Conservation (phyloP, 106 monocot genomes). For the Dendrobium catenatum region DNA sequence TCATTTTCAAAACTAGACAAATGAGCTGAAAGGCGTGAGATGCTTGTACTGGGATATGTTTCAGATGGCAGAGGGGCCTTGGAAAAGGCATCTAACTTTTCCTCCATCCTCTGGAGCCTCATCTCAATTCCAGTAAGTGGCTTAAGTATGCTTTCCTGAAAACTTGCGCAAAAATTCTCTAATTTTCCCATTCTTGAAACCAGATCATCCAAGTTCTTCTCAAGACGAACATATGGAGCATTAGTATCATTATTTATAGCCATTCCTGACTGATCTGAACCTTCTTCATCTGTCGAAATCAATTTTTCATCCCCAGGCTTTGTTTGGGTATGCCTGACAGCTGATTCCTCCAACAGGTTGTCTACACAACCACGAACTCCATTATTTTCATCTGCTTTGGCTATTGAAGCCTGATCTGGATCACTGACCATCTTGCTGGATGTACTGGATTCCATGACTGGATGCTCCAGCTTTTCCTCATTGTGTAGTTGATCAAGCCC, state of each 20-base stretch:
- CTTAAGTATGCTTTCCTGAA: constrained; percentile 69
- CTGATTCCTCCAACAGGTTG: constrained; percentile 30
- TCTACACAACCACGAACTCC: constrained; percentile 21
- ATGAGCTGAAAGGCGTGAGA: constrained; percentile 15
- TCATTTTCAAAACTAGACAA: constrained; percentile 23
- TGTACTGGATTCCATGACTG: neutral
- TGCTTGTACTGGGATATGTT: constrained; percentile 8
- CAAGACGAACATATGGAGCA: constrained; percentile 23
- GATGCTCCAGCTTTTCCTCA: neutral
- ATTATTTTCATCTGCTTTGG: constrained; percentile 19
- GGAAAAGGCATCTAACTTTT: constrained; percentile 37
- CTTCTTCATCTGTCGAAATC: neutral
- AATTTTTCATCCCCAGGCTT: neutral
- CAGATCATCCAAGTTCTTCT: constrained; percentile 52
- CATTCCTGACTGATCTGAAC: constrained; percentile 6
- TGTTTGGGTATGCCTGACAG: constrained; percentile 3
- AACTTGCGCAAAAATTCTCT: constrained; percentile 54
- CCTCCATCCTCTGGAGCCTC: constrained; percentile 63
- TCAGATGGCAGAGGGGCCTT: constrained; percentile 19
- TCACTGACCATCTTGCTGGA: constrained; percentile 10
- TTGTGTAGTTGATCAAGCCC: neutral
- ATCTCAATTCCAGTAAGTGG: constrained; percentile 63
- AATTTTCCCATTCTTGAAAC: constrained; percentile 58
- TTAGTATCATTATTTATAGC: constrained; percentile 20
- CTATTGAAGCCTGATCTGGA: constrained; percentile 9